Base-by-base conservation (phyloP, 2,329 filamentous ascomycete genomes). In the Epichloe gansuensis region DNA sequence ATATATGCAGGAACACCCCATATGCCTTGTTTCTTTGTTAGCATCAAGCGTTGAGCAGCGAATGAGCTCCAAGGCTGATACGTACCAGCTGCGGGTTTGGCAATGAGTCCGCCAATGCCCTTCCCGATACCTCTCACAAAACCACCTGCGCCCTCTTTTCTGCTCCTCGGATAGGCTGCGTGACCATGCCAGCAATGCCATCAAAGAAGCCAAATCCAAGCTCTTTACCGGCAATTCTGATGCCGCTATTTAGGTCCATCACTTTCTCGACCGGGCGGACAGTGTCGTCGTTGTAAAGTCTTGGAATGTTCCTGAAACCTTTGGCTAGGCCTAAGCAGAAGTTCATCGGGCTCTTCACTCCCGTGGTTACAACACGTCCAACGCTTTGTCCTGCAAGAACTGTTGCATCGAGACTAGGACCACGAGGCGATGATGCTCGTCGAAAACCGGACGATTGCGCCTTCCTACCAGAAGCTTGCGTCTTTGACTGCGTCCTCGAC, bases 231-330 rank as follows among this genome's bases (percentile, higher is more conserved):
- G 90, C 91, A 45, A 89, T 83, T 56, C 77, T 83, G 28, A 95
- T 68, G 0, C 91, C 91, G 56, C 83, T 88, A 50, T 81, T 76
- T 48, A 95, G 72, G 50, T 83, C 85, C 0, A 86, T 90, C 4
- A 95, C 86, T 59, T 88, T 88, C 54, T 89, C 85, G 1, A 79
- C 72, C n/a, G 85, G 84, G 8, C 88, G 78, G 1, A 95, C 82
- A 1, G 83, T 91, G 1, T 88, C 82, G 61, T 95, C 90, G 43
- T 90, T 86, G 63, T 95, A 95, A 1, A 95, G 72, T 59, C 81
- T 84, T 0, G 91, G 90, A 5, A 87, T 85, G 60, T 95, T 95
- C 63, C 91, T 85, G 64, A 95, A 94, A 0, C 91, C 91, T 65
- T 86, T 86, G 0, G 90, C 86, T 39, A 95, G 69, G 1, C 86